These are phyloP conservation scores for Platismatia glauca DNA, from an alignment of 495 filamentous ascomycete genomes.

Conservation along the genomic window DNA sequence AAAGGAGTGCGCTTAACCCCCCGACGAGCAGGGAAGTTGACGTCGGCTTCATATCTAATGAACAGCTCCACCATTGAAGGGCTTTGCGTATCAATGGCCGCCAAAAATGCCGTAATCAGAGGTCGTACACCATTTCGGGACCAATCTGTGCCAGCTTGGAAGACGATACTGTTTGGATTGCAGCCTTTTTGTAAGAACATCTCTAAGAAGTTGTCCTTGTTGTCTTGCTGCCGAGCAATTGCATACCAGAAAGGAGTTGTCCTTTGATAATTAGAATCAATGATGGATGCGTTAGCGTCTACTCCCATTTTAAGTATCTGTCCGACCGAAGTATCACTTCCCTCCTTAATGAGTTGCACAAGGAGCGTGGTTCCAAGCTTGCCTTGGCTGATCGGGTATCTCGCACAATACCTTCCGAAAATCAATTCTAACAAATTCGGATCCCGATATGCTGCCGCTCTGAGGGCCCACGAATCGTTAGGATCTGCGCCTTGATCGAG, in stretches of 20 bases:
- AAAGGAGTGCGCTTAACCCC: constrained; percentile 21
- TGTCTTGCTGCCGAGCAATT: neutral
- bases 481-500: constrained; percentile 4
- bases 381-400: neutral
- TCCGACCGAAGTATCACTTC: neutral
- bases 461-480: neutral
- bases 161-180: neutral
- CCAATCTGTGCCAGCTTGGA: neutral
- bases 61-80: constrained; percentile 9
- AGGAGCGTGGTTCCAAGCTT: neutral
- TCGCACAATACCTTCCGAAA: neutral
- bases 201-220: neutral
- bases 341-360: neutral
- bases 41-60: constrained; percentile 11
- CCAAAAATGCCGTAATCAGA: neutral
- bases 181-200: neutral
- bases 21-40: neutral
- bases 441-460: neutral
- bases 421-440: neutral
- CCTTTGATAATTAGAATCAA: neutral
- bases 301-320: neutral
- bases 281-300: neutral
- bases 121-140: too few relatives aligned
- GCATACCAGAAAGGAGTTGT: neutral
- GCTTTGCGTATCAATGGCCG: neutral